Evolutionary conservation across 768 basidiomycete genomes (phyloP).

Genomic region (Boletus rufocinnamomeus): DNA sequence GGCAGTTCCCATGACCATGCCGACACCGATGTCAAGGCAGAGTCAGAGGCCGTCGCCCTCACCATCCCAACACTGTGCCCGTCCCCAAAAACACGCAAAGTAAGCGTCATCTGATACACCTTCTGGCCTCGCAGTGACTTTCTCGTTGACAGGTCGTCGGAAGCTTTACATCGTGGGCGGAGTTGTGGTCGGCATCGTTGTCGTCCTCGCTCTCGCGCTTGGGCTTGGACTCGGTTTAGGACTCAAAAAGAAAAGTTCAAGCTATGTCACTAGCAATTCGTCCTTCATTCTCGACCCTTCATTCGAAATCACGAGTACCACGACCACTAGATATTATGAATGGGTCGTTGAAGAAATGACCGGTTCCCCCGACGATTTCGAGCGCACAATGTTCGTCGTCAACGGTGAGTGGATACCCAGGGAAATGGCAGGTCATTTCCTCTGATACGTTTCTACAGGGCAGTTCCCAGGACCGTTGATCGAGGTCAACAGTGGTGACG

Average conservation of each 20-base stretch:
- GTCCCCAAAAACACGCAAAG: conserved; percentile 2
- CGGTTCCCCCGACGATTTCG: conserved; percentile 44
- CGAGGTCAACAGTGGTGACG: conserved; percentile 38
- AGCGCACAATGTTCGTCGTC: conserved; percentile 47
- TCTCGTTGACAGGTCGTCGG: conserved; percentile 20
- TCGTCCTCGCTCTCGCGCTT: conserved; percentile 27
- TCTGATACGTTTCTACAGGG: conserved; percentile 20
- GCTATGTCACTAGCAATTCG: conserved; percentile 27
- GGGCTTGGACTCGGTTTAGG: conserved; percentile 34
- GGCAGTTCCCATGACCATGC: conserved; percentile 7
- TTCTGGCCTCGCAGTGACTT: not conserved
- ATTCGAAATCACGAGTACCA: conserved; percentile 29
- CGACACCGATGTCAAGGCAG: conserved; percentile 1
- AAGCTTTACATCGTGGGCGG: conserved; percentile 22
- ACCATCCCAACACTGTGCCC: not conserved
- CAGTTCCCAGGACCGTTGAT: conserved; percentile 39
- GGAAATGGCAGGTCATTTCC: not conserved
- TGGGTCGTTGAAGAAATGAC: conserved; percentile 43
- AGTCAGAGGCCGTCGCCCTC: conserved; percentile 2
- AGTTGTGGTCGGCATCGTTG: conserved; percentile 9
- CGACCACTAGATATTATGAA: conserved; percentile 45
- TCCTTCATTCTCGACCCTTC: conserved; percentile 32
- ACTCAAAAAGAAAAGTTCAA: conserved; percentile 22
- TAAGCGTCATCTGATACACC: conserved; percentile 5
- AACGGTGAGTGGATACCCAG: conserved; percentile 37